phyloP scores from a whole-genome alignment of 2,329 filamentous ascomycete species.

The Penicillium glabrum region DNA sequence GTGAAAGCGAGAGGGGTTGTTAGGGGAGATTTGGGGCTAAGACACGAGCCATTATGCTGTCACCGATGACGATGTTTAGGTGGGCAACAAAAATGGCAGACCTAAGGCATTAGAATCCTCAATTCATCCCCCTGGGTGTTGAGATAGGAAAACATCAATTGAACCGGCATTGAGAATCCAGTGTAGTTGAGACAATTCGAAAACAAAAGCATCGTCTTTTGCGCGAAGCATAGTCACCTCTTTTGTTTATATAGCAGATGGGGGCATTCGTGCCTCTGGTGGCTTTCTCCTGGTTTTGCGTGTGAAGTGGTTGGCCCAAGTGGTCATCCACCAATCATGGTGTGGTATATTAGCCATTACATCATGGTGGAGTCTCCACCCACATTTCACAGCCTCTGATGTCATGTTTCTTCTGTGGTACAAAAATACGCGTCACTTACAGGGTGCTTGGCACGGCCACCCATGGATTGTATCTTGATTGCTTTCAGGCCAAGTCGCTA shows the following conservation, averaged over 20 bases:
- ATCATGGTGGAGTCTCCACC: constrained; percentile 7
- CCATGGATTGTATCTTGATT: neutral
- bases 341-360: constrained; percentile 5
- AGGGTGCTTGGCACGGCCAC: neutral
- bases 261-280: constrained; percentile 5
- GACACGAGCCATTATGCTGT: constrained; percentile 20
- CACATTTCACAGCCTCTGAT: constrained; percentile 19
- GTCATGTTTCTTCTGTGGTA: constrained; percentile 7
- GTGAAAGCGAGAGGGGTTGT: neutral
- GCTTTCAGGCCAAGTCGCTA: neutral
- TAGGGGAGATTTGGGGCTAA: constrained; percentile 1
- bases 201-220: neutral
- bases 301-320: constrained; percentile 12
- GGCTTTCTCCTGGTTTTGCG: constrained; percentile 5
- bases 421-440: neutral
- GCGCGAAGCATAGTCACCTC: constrained; percentile 1
- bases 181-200: neutral
- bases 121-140: neutral
- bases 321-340: constrained; percentile 14
- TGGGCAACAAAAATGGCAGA: neutral
- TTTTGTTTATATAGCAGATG: constrained; percentile 19
- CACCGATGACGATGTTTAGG: constrained; percentile 23
- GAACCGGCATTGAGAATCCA: neutral
- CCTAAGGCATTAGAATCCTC: neutral
- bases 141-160: neutral